phyloP scores from a whole-genome alignment of 139 green algal genomes.

The Pseudopediastrum boryanum region DNA sequence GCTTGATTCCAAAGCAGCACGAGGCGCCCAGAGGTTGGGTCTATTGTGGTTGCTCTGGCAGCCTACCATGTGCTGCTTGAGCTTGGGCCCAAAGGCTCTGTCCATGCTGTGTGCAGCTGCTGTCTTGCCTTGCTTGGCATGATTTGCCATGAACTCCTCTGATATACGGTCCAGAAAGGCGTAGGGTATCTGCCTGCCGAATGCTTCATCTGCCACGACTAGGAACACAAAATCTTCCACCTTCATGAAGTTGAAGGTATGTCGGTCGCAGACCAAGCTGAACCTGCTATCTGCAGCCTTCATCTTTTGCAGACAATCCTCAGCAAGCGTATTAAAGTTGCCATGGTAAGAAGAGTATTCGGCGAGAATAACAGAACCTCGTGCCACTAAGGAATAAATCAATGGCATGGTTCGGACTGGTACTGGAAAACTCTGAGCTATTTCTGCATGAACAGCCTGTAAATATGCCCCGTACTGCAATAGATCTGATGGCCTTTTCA shows the following conservation, averaged over 20 bases:
- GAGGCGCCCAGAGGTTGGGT: no score
- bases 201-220: slow-evolving; percentile 92
- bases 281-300: slow-evolving; percentile 70
- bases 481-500: no score
- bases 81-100: slow-evolving; percentile 81
- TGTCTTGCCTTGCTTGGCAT: slow-evolving; percentile 63
- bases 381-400: slow-evolving; percentile 85
- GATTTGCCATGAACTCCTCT: slow-evolving; percentile 58
- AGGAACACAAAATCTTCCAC: slow-evolving; percentile 81
- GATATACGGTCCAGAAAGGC: slow-evolving; percentile 73
- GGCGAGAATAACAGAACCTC: slow-evolving; percentile 77
- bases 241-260: slow-evolving; percentile 84
- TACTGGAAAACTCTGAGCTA: background rate
- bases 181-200: slow-evolving; percentile 93
- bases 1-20: background rate
- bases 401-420: slow-evolving; percentile 67
- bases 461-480: no score
- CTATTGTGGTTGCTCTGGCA: background rate
- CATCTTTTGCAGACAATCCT: slow-evolving; percentile 85
- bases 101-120: slow-evolving; percentile 84
- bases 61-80: slow-evolving; percentile 86
- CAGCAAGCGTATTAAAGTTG: slow-evolving; percentile 92
- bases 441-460: no score
- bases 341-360: slow-evolving; percentile 92
- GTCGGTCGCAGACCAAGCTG: slow-evolving; percentile 73